phyloP scores from a whole-genome alignment of 768 basidiomycete genomes.

The Boletus sp. region DNA sequence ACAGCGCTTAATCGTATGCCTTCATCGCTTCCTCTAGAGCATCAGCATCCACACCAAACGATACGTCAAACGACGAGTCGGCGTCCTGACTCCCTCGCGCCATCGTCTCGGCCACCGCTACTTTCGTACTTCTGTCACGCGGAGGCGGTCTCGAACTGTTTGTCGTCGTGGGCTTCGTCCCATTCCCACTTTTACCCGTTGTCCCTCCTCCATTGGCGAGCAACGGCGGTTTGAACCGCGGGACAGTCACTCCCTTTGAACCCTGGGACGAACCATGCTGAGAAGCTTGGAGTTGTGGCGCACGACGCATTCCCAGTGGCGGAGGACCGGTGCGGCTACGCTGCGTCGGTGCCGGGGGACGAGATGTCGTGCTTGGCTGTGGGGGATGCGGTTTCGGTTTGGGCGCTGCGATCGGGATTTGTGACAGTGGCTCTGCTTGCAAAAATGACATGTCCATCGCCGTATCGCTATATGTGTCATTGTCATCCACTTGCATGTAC shows the following conservation, averaged over 20 bases:
- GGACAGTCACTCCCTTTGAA: too few relatives aligned
- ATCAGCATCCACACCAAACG: slow-evolving; percentile 29
- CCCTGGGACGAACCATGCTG: too few relatives aligned
- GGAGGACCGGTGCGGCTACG: background rate
- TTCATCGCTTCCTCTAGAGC: slow-evolving; percentile 29
- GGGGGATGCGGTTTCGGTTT: slow-evolving; percentile 4
- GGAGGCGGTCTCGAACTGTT: background rate
- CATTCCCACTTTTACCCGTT: background rate
- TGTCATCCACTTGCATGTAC: background rate
- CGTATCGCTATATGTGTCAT: background rate
- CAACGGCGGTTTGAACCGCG: background rate
- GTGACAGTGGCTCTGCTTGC: background rate
- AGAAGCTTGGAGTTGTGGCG: too few relatives aligned
- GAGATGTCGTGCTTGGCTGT: background rate
- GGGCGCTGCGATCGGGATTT: background rate
- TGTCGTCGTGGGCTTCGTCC: background rate
- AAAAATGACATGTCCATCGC: background rate
- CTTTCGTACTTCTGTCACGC: background rate
- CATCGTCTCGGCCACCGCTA: background rate
- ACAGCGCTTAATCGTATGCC: slow-evolving; percentile 22
- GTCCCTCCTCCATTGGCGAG: background rate
- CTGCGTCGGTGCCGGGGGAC: background rate
- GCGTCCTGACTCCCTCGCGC: slow-evolving; percentile 10
- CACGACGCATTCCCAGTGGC: too few relatives aligned
- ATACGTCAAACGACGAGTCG: slow-evolving; percentile 32